These are phyloP conservation scores for Crithidia brevicula DNA, from an alignment of 208 protist genomes.

Conservation along the genomic window DNA sequence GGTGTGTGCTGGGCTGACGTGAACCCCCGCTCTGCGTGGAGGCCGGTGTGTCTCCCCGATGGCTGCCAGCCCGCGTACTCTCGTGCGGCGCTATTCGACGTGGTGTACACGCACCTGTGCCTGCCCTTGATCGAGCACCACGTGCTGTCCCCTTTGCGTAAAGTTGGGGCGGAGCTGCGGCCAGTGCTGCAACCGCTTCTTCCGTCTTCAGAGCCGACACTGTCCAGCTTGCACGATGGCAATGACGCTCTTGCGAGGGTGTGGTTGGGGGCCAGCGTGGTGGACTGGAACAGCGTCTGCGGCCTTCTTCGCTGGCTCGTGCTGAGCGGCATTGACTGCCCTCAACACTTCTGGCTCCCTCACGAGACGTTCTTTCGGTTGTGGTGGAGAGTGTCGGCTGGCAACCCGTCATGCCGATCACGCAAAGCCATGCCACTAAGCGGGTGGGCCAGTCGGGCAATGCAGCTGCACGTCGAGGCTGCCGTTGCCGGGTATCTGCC, in stretches of 20 bases:
- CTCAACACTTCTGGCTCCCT: slow-evolving; percentile 11
- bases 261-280: slow-evolving; percentile 2
- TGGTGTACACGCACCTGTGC: slow-evolving; percentile 29
- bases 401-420: slow-evolving; percentile 7
- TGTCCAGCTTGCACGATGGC: no score
- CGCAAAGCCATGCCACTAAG: slow-evolving; percentile 16
- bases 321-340: slow-evolving; percentile 11
- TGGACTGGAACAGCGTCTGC: slow-evolving; percentile 14
- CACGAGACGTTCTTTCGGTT: neutral
- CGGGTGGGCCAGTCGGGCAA: slow-evolving; percentile 21
- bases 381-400: slow-evolving; percentile 2
- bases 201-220: neutral
- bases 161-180: slow-evolving; percentile 17
- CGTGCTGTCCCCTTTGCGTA: slow-evolving; percentile 16
- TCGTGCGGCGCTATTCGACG: slow-evolving; percentile 26
- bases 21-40: slow-evolving; percentile 19
- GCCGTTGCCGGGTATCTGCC: slow-evolving; percentile 19
- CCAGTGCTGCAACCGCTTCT: neutral
- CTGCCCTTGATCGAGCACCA: slow-evolving; percentile 11
- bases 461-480: slow-evolving; percentile 35
- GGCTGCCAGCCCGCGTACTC: slow-evolving; percentile 27
- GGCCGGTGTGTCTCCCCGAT: neutral
- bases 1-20: slow-evolving; percentile 20
- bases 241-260: no score
- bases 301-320: slow-evolving; percentile 15